Percentiles rank a stretch among this genome's conserved stretches.
phyloP scores from a whole-genome alignment of 768 basidiomycete genomes.

The Chalciporus pseudorubinellus region DNA sequence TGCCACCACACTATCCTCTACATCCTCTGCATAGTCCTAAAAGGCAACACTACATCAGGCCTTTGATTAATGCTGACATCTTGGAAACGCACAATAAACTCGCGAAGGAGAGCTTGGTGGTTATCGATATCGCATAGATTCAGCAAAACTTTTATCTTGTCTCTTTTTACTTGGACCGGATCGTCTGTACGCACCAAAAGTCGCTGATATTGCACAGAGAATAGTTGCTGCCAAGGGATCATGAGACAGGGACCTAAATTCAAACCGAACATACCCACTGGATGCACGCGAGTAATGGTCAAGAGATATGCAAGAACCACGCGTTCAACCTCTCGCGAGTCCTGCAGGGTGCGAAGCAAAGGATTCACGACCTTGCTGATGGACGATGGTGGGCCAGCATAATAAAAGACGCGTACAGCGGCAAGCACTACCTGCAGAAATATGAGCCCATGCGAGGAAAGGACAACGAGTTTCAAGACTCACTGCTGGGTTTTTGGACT shows the following conservation, averaged over 20 bases:
- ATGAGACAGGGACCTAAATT: conserved; percentile 1
- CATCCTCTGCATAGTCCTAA: conserved; percentile 82
- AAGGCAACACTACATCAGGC: background rate
- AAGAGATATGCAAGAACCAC: conserved; percentile 72
- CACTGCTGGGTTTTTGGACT: conserved; percentile 86
- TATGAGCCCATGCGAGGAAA: background rate
- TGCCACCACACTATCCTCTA: conserved; percentile 66
- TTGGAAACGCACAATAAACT: conserved; percentile 67
- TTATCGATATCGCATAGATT: conserved; percentile 64
- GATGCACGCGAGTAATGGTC: conserved; percentile 57
- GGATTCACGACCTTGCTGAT: conserved; percentile 62
- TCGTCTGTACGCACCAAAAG: conserved; percentile 76
- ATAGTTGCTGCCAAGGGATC: conserved; percentile 37
- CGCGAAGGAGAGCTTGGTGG: conserved; percentile 67
- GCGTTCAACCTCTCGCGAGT: conserved; percentile 70
- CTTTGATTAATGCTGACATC: background rate
- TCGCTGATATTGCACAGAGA: conserved; percentile 57
- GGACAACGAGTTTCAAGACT: conserved; percentile 21
- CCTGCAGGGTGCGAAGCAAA: conserved; percentile 67
- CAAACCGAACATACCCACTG: conserved; percentile 47
- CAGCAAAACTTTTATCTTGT: conserved; percentile 76
- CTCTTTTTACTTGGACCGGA: conserved; percentile 58
- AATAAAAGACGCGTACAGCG: conserved; percentile 70
- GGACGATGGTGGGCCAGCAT: conserved; percentile 59
- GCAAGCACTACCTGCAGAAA: conserved; percentile 71